phyloP scores from a whole-genome alignment of 2,329 filamentous ascomycete species.

The Sarocladium brachiariae region DNA sequence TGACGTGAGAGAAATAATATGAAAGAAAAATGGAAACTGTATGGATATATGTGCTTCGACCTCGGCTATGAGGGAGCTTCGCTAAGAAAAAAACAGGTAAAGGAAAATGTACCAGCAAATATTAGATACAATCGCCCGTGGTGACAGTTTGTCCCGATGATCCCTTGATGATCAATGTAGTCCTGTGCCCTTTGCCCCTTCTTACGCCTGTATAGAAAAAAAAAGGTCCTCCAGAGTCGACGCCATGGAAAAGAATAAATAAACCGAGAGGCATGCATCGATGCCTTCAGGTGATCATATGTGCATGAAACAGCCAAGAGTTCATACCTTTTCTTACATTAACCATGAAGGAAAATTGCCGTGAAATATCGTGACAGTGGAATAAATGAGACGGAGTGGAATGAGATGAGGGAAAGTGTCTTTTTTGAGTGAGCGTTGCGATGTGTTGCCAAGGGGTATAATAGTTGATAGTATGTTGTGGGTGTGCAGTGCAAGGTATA shows the following conservation, averaged over 20 bases:
- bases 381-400: not conserved
- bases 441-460: too few species aligned
- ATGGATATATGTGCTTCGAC: slow-evolving; percentile 6
- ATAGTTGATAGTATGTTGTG: not conserved
- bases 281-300: too few species aligned
- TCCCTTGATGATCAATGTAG: too few species aligned
- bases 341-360: too few species aligned
- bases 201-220: too few species aligned
- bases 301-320: too few species aligned
- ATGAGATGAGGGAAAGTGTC: not conserved
- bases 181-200: too few species aligned
- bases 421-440: not conserved
- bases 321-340: too few species aligned
- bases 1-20: too few species aligned
- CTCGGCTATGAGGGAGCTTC: slow-evolving; percentile 5
- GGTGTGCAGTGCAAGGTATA: not conserved
- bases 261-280: too few species aligned
- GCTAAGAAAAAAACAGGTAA: not conserved
- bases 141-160: not conserved
- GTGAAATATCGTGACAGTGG: slow-evolving; percentile 1
- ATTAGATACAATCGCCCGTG: slow-evolving; percentile 4
- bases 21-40: not conserved
- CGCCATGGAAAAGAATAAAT: not conserved
- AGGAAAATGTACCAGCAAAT: not conserved
- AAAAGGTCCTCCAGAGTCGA: too few species aligned